These are phyloP conservation scores for Neoconidiobolus thromboides DNA, from an alignment of 371 early-diverging fungal genomes.

Conservation along the genomic window DNA sequence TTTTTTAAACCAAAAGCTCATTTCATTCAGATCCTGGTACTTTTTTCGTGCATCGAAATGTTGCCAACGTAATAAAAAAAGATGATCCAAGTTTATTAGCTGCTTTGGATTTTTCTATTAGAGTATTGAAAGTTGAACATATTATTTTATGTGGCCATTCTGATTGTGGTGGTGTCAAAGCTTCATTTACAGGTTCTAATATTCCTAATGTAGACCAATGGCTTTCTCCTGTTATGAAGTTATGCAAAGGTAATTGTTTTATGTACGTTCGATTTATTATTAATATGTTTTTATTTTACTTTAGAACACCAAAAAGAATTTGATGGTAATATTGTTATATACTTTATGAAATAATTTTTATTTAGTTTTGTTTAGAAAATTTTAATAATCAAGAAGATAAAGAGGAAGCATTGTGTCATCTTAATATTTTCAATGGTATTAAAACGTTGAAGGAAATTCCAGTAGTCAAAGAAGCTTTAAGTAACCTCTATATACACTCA, in stretches of 20 bases:
- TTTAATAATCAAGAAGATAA: conserved; percentile 9
- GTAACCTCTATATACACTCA: conserved; percentile 65
- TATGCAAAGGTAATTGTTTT: conserved; percentile 11
- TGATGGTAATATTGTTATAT: background rate
- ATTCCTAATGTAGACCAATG: conserved; percentile 70
- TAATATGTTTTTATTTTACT: too few relatives aligned
- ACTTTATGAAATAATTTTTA: too few relatives aligned
- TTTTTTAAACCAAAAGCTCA: conserved; percentile 5
- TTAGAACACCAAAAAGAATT: background rate
- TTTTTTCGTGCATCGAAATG: conserved; percentile 88
- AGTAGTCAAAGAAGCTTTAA: conserved; percentile 8
- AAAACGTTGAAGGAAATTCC: too few relatives aligned
- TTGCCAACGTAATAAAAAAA: conserved; percentile 72
- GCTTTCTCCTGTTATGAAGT: conserved; percentile 58
- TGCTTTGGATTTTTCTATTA: conserved; percentile 82
- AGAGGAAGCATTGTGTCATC: conserved; percentile 19
- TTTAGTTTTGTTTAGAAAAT: too few relatives aligned
- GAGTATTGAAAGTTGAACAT: conserved; percentile 74
- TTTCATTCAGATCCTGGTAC: conserved; percentile 43
- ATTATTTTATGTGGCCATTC: conserved; percentile 88
- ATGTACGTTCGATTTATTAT: background rate
- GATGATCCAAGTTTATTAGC: conserved; percentile 64
- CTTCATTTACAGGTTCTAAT: conserved; percentile 33
- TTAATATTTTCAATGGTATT: conserved; percentile 58
- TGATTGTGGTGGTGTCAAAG: conserved; percentile 70